Conservation (phyloP, 2,329 filamentous ascomycete species). For the Aspergillus pseudotamarii region DNA sequence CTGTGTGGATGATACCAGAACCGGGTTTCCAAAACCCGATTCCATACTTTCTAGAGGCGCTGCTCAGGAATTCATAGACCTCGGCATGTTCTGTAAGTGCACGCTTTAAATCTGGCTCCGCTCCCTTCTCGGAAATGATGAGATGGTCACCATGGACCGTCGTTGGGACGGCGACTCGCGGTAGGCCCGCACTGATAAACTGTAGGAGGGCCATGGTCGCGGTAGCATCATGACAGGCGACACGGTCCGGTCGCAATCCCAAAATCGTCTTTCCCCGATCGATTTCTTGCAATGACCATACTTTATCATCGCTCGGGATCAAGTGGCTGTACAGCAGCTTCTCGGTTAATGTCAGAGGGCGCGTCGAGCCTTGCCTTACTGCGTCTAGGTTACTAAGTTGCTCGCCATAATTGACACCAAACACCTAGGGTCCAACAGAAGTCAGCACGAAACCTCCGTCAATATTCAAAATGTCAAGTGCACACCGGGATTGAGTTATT, state of each 20-base stretch:
- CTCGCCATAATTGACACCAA: too few species aligned
- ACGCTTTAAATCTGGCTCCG: slow-evolving; percentile 27
- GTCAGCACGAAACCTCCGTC: too few species aligned
- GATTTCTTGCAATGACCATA: slow-evolving; percentile 30
- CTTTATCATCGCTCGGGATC: slow-evolving; percentile 24
- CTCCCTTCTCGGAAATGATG: slow-evolving; percentile 28
- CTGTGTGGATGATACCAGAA: slow-evolving; percentile 6
- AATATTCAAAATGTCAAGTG: too few species aligned
- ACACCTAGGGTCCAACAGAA: too few species aligned
- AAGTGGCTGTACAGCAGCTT: slow-evolving; percentile 46
- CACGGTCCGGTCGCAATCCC: slow-evolving; percentile 41
- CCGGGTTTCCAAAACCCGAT: slow-evolving; percentile 47
- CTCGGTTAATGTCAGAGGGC: slow-evolving; percentile 42
- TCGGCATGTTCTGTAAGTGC: slow-evolving; percentile 36
- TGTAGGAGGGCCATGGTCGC: slow-evolving; percentile 48
- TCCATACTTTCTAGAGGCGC: slow-evolving; percentile 49
- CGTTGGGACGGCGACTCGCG: slow-evolving; percentile 41
- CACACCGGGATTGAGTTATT: too few species aligned
- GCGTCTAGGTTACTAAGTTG: too few species aligned
- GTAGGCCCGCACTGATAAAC: slow-evolving; percentile 47
- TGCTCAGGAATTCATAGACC: slow-evolving; percentile 44
- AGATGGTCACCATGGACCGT: slow-evolving; percentile 48
- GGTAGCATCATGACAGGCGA: slow-evolving; percentile 49
- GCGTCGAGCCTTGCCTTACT: slow-evolving; percentile 4
- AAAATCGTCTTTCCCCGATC: slow-evolving; percentile 43